These are phyloP conservation scores for Pinus albicaulis DNA, from an alignment of 75 land plant genomes.

Conservation along the genomic window DNA sequence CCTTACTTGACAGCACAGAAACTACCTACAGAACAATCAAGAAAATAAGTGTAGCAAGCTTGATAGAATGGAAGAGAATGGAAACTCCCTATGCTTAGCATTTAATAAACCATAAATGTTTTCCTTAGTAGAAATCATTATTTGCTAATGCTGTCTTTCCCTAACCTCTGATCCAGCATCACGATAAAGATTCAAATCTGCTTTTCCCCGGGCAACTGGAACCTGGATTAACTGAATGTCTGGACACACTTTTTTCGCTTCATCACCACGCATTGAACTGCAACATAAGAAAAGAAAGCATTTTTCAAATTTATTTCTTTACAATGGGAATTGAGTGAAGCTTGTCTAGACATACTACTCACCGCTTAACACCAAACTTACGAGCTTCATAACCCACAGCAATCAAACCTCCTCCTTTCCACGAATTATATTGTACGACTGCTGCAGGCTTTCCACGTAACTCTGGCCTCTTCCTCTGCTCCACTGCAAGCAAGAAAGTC, in stretches of 20 bases:
- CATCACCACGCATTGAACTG: conserved; percentile 97
- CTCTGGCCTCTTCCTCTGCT: conserved; percentile 81
- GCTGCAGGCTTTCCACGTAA: conserved; percentile 89
- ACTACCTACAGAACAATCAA: conserved; percentile 54
- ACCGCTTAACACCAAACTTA: conserved; percentile 89
- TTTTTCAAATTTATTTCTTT: background rate
- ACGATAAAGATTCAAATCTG: conserved; percentile 74
- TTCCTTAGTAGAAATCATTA: background rate
- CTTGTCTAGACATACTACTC: conserved; percentile 8
- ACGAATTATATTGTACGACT: conserved; percentile 93
- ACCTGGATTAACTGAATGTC: conserved; percentile 90
- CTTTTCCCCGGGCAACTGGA: conserved; percentile 93
- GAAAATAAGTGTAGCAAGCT: background rate
- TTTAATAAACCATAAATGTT: background rate
- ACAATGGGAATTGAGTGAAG: background rate
- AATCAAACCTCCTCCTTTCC: conserved; percentile 98
- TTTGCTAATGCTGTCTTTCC: too few relatives aligned
- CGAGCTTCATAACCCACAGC: conserved; percentile 99
- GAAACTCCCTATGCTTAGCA: background rate
- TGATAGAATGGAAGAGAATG: background rate
- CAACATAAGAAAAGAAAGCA: conserved; percentile 6
- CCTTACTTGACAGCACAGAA: conserved; percentile 64
- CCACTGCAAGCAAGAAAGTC: conserved; percentile 52
- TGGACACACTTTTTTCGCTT: conserved; percentile 87
- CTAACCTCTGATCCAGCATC: conserved; percentile 97